Percentiles rank a stretch among this genome's conserved stretches.
phyloP scores from a whole-genome alignment of 306 rosid species.

The Casuarina equisetifolia region DNA sequence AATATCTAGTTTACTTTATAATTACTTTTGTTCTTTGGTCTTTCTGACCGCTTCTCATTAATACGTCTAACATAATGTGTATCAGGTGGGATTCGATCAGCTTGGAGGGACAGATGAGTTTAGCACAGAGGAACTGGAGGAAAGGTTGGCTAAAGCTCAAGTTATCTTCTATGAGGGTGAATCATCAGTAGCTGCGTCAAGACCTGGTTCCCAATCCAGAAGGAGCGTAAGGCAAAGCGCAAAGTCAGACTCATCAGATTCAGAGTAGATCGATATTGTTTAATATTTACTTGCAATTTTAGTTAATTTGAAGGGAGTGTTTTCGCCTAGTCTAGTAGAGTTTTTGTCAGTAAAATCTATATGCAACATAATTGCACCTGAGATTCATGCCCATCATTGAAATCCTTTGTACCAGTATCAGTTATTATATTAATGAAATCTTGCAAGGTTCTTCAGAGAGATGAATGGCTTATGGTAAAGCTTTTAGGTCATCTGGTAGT shows the following conservation, averaged over 20 bases:
- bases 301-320: not conserved
- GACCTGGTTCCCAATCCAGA: slow-evolving; percentile 49
- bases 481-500: not conserved
- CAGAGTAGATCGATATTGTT: slow-evolving; percentile 40
- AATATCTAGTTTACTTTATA: not conserved
- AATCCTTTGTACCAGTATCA: slow-evolving; percentile 6
- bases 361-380: not conserved
- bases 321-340: not conserved
- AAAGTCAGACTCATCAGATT: slow-evolving; percentile 80
- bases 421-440: not conserved
- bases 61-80: slow-evolving; percentile 20
- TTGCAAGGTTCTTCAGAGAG: slow-evolving; percentile 13
- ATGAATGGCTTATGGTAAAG: not conserved
- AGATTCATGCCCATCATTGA: not conserved
- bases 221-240: slow-evolving; percentile 67
- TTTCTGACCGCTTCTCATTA: not conserved
- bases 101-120: slow-evolving; percentile 94
- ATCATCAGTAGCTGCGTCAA: slow-evolving; percentile 57
- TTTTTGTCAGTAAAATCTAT: not conserved
- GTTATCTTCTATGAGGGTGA: slow-evolving; percentile 83
- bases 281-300: not conserved
- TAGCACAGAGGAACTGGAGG: slow-evolving; percentile 88
- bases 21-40: not conserved
- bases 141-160: slow-evolving; percentile 83
- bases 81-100: slow-evolving; percentile 93